phyloP scores from a whole-genome alignment of 176 grass and related monocot genomes.

The Musa beccarii region DNA sequence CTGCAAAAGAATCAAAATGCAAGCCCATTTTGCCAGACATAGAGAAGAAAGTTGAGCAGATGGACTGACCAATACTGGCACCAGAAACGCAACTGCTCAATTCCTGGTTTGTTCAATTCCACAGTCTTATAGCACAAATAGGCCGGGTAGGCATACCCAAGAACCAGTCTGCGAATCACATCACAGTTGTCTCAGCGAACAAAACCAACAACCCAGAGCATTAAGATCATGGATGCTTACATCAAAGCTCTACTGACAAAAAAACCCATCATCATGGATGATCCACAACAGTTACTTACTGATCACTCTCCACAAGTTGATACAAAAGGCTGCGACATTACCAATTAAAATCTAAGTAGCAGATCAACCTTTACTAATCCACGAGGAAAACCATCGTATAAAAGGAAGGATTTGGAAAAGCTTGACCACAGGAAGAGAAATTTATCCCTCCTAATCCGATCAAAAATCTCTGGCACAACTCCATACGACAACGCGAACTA shows the following conservation, averaged over 20 bases:
- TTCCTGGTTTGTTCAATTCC: slow-evolving; percentile 40
- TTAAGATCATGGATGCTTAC: slow-evolving; percentile 28
- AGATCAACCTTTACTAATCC: too few species aligned
- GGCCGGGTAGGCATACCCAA: slow-evolving; percentile 65
- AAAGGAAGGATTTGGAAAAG: background rate
- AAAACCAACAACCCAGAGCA: background rate
- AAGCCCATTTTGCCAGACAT: background rate
- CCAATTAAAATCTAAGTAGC: too few species aligned
- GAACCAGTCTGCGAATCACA: slow-evolving; percentile 27
- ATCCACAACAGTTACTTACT: too few species aligned
- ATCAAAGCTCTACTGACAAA: slow-evolving; percentile 48
- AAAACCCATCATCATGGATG: slow-evolving; percentile 43
- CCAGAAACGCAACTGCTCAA: slow-evolving; percentile 67
- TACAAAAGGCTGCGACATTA: too few species aligned
- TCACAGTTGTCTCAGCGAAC: background rate
- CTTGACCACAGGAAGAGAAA: background rate
- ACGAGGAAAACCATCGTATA: background rate
- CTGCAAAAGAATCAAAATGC: slow-evolving; percentile 21
- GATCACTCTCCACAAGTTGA: too few species aligned
- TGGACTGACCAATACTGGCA: slow-evolving; percentile 62
- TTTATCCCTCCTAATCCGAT: too few species aligned
- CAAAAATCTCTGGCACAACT: too few species aligned
- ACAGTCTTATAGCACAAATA: slow-evolving; percentile 78
- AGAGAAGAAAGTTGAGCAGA: background rate
- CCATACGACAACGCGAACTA: too few species aligned